Evolutionary conservation across 2,329 filamentous ascomycete genomes (phyloP).

Genomic region (Sporothrix brunneoviolacea): DNA sequence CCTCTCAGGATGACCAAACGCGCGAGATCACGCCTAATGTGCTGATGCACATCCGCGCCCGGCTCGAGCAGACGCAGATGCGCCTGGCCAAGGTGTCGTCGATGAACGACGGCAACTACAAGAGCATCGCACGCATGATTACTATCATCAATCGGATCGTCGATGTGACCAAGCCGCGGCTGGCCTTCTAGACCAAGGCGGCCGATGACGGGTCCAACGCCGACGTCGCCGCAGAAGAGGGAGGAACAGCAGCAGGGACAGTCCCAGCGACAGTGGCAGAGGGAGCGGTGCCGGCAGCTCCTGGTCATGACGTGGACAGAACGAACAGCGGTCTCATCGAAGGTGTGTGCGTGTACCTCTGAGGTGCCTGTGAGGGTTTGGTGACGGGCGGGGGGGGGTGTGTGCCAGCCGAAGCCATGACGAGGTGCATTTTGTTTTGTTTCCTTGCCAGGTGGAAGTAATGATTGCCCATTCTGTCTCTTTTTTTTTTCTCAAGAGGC

Average conservation of each 20-base stretch:
- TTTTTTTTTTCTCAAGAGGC: too few relatives aligned
- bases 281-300: too few relatives aligned
- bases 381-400: too few relatives aligned
- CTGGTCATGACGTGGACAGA: neutral
- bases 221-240: too few relatives aligned
- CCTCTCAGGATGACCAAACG: conserved; percentile 51
- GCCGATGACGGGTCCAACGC: neutral
- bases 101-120: conserved; percentile 42
- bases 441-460: too few relatives aligned
- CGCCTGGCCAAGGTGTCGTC: conserved; percentile 41
- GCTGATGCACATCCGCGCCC: conserved; percentile 46
- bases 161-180: conserved; percentile 17
- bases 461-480: too few relatives aligned
- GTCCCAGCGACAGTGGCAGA: neutral
- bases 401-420: too few relatives aligned
- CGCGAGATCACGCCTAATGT: conserved; percentile 51
- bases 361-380: too few relatives aligned
- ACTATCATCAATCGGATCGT: conserved; percentile 27
- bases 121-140: conserved; percentile 41
- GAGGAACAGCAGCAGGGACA: neutral
- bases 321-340: neutral
- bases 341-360: neutral
- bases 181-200: conserved; percentile 5
- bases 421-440: too few relatives aligned
- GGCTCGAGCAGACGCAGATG: conserved; percentile 47